phyloP scores from a whole-genome alignment of 1,284 basidiomycete species.

The Sporisorium exsertum region DNA sequence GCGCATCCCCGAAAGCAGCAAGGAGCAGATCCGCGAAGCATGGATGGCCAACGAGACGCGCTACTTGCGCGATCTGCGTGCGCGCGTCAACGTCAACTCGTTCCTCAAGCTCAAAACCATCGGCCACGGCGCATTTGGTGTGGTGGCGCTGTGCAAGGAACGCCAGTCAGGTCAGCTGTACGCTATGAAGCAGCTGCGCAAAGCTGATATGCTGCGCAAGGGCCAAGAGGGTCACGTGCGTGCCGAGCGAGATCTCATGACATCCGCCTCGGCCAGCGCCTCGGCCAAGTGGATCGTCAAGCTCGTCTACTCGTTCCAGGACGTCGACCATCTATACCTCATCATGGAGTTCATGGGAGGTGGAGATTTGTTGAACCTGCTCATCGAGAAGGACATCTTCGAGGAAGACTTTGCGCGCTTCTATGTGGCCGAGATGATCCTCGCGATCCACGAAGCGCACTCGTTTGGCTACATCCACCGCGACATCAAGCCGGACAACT shows the following conservation, averaged over 20 bases:
- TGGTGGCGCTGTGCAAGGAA: conserved; percentile 91
- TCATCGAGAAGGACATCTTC: conserved; percentile 93
- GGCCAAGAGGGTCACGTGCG: conserved; percentile 97
- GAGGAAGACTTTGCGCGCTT: conserved; percentile 93
- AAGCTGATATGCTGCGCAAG: conserved; percentile 95
- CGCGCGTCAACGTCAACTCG: conserved; percentile 83
- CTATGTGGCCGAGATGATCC: conserved; percentile 97
- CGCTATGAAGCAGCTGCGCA: conserved; percentile 96
- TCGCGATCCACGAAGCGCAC: conserved; percentile 94
- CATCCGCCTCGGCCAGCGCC: conserved; percentile 73
- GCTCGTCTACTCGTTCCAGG: conserved; percentile 80
- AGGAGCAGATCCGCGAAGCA: conserved; percentile 78
- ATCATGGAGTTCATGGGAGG: conserved; percentile 91
- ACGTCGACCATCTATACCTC: conserved; percentile 86
- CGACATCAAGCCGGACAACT: conserved; percentile 97
- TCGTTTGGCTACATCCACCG: conserved; percentile 95
- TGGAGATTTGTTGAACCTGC: conserved; percentile 91
- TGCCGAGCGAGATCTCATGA: conserved; percentile 88
- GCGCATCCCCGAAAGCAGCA: conserved; percentile 78
- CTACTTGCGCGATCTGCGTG: conserved; percentile 84
- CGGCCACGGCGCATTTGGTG: conserved; percentile 97
- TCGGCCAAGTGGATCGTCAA: conserved; percentile 83
- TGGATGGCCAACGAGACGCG: conserved; percentile 90
- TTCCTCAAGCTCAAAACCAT: conserved; percentile 94
- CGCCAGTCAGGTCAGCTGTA: conserved; percentile 82